Evolutionary conservation across 2,329 filamentous ascomycete species (phyloP).

Genomic region (Fonsecaea erecta): DNA sequence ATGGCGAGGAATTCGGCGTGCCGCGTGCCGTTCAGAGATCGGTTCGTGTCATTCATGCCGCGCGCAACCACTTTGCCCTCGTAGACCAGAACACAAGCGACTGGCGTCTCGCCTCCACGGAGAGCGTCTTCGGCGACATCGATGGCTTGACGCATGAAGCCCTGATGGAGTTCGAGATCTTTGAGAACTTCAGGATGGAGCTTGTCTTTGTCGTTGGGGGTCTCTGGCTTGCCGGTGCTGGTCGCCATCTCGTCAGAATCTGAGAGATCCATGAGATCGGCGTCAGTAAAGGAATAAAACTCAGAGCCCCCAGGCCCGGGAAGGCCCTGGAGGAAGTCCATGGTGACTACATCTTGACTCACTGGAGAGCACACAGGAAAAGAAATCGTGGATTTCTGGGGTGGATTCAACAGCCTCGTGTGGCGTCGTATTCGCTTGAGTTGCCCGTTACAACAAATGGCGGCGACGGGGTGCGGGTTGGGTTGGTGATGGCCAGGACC

Average conservation of each 20-base stretch:
- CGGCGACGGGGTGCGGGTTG: neutral
- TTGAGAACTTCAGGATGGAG: slow-evolving; percentile 35
- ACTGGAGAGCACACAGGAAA: slow-evolving; percentile 16
- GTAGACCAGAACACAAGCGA: slow-evolving; percentile 92
- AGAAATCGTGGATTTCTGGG: slow-evolving; percentile 18
- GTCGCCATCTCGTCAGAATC: slow-evolving; percentile 30
- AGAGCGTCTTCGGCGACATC: slow-evolving; percentile 75
- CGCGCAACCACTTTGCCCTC: slow-evolving; percentile 77
- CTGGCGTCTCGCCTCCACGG: slow-evolving; percentile 85
- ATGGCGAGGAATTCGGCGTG: slow-evolving; percentile 96
- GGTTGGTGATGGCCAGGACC: slow-evolving; percentile 1
- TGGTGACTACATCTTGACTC: slow-evolving; percentile 31
- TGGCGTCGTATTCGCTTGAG: slow-evolving; percentile 22
- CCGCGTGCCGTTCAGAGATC: slow-evolving; percentile 82
- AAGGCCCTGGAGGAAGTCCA: slow-evolving; percentile 30
- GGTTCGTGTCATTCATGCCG: slow-evolving; percentile 97
- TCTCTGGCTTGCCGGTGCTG: slow-evolving; percentile 10
- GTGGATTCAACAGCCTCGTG: slow-evolving; percentile 2
- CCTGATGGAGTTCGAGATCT: slow-evolving; percentile 36
- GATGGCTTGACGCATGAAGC: slow-evolving; percentile 39
- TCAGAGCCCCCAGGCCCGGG: slow-evolving; percentile 22
- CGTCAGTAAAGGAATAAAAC: slow-evolving; percentile 15
- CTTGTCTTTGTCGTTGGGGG: slow-evolving; percentile 33
- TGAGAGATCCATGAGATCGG: slow-evolving; percentile 18
- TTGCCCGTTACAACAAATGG: slow-evolving; percentile 19